Evolutionary conservation across 352 stramenopile species (phyloP).

Genomic region (Pythium aristosporum): DNA sequence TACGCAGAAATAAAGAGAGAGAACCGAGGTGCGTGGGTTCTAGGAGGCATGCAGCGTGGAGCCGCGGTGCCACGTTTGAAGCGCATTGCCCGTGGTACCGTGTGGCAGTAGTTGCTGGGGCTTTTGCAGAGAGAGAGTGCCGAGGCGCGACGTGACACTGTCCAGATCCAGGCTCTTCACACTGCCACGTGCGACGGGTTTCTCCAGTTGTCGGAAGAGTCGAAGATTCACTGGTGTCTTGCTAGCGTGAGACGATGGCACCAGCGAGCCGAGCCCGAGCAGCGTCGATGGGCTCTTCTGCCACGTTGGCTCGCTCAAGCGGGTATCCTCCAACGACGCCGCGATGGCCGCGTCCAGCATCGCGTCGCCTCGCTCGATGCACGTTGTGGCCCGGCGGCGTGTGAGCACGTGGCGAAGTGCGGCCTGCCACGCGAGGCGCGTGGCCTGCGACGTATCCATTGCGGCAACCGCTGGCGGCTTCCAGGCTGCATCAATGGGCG

Average conservation of each 20-base stretch:
- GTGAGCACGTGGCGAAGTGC: conserved; percentile 12
- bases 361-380: conserved; percentile 7
- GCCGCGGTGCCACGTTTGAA: not conserved
- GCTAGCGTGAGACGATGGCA: not conserved
- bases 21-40: not conserved
- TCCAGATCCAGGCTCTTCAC: not conserved
- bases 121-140: not conserved
- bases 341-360: conserved; percentile 5
- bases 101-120: not conserved
- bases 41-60: conserved; percentile 2
- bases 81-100: not conserved
- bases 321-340: not conserved
- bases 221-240: conserved; percentile 5
- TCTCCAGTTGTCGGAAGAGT: conserved; percentile 4
- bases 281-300: conserved; percentile 17
- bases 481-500: not conserved
- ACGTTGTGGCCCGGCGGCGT: not conserved
- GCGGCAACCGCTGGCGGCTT: not conserved
- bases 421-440: conserved; percentile 11
- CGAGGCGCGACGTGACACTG: not conserved
- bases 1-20: not conserved
- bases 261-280: not conserved
- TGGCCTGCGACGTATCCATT: not conserved
- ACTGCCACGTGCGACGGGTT: not conserved
- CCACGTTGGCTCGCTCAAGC: not conserved